Base-by-base conservation (phyloP, 164 flowering plant species). In the Cinnamomum micranthum region DNA sequence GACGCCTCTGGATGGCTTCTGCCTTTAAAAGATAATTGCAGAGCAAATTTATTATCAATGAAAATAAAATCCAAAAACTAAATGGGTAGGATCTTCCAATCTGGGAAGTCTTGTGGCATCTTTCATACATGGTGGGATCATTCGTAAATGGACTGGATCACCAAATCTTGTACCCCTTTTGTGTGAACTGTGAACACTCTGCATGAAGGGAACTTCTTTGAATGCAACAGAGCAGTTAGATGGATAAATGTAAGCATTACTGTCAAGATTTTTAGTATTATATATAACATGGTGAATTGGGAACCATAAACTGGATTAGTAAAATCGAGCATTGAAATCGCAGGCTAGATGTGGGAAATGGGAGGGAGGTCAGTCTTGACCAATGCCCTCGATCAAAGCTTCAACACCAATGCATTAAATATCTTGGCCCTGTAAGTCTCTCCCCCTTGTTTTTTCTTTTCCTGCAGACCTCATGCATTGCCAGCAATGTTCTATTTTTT, bases 341-440 rank as follows among this genome's bases (percentile, higher is more conserved):
- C 85, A 93, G 96, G 98, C 86, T 93, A 58, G 97, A 94, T 75
- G 83, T 94, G 19, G 98, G 99, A 78, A 91, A 91, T 52, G 99
- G 99, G 33, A 89, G 80, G 81, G 97, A 95, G 75, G 86, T 87
- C 41, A 85, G 83, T 80, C 89, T 83, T 69, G 96, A 93, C 58
- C 84, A 77, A 78, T 95, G 99, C 73, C 80, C 87, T 20, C 73
- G 99, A 78, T 84, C 81, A 22, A 90, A 84, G 81, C 98, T 95
- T 82, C 96, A 88, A 58, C 92, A 86, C 25, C 97, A 95, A 80
- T 93, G 99, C 88, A 93, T 95, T 77, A 93, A 91, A 76, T 93
- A 95, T 81, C 96, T 95, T 74, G 95, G 93, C 71, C 94, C 94
- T 50, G 97, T 95, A 71, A 87, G 94, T 72, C 71, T 74, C 64